Evolutionary conservation across 2,329 filamentous ascomycete species (phyloP).

Genomic region (Phoma sp.): DNA sequence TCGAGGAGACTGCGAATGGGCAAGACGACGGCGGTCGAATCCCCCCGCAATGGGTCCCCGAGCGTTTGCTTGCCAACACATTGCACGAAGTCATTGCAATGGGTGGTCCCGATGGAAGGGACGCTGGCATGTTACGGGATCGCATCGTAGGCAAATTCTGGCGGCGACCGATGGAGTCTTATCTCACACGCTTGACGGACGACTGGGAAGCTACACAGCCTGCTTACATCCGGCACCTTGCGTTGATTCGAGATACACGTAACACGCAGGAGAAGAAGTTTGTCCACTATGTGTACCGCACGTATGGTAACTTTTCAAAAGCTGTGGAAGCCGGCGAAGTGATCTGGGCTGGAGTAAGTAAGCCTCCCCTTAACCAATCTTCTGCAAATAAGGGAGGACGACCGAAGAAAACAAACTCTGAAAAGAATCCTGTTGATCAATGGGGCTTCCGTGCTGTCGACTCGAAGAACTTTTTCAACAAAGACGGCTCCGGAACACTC

Average conservation of each 20-base stretch:
- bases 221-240: slow-evolving; percentile 61
- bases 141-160: slow-evolving; percentile 58
- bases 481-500: slow-evolving; percentile 34
- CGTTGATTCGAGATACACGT: slow-evolving; percentile 61
- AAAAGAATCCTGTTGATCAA: slow-evolving; percentile 22
- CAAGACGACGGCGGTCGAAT: slow-evolving; percentile 39
- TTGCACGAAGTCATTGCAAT: slow-evolving; percentile 57
- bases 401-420: slow-evolving; percentile 15
- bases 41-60: slow-evolving; percentile 62
- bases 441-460: slow-evolving; percentile 39
- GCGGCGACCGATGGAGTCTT: slow-evolving; percentile 60
- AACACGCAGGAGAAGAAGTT: slow-evolving; percentile 52
- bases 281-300: slow-evolving; percentile 62
- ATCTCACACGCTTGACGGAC: slow-evolving; percentile 59
- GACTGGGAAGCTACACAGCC: slow-evolving; percentile 66
- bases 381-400: slow-evolving; percentile 29
- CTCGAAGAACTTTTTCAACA: slow-evolving; percentile 26
- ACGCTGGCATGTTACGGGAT: slow-evolving; percentile 51
- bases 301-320: slow-evolving; percentile 58
- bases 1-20: slow-evolving; percentile 22
- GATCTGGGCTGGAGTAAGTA: slow-evolving; percentile 60
- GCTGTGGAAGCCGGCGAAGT: slow-evolving; percentile 58
- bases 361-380: slow-evolving; percentile 37
- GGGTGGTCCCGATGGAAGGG: slow-evolving; percentile 57
- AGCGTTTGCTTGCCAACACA: slow-evolving; percentile 58